phyloP scores from a whole-genome alignment of 805 yeast species.

The Pichia exigua region DNA sequence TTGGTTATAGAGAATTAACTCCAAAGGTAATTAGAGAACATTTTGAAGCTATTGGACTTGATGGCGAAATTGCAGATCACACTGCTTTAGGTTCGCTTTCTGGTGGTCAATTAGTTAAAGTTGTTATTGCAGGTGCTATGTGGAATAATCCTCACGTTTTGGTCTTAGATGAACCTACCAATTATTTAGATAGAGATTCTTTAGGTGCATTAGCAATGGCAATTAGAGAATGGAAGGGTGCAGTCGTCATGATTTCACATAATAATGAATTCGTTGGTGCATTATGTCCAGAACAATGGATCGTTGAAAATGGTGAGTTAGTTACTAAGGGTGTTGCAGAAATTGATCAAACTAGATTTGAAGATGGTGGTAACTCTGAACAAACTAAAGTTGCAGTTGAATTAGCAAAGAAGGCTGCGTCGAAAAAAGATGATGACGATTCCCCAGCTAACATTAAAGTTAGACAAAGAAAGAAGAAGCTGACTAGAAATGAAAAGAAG shows the following conservation, averaged over 20 bases:
- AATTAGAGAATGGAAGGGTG: conserved; percentile 96
- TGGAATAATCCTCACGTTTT: conserved; percentile 98
- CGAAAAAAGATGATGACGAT: conserved; percentile 51
- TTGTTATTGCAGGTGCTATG: conserved; percentile 98
- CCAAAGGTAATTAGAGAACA: conserved; percentile 94
- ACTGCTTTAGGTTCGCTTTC: conserved; percentile 94
- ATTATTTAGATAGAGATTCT: conserved; percentile 95
- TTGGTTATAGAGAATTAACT: conserved; percentile 89
- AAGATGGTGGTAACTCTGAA: conserved; percentile 55
- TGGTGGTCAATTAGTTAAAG: conserved; percentile 97
- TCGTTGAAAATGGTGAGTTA: conserved; percentile 86
- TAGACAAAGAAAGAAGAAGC: conserved; percentile 77
- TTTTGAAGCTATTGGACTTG: conserved; percentile 94
- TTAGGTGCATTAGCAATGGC: conserved; percentile 97
- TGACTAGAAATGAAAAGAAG: conserved; percentile 95
- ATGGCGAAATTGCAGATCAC: conserved; percentile 97
- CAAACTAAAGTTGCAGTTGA: conserved; percentile 37
- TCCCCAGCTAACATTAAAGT: conserved; percentile 96
- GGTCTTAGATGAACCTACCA: conserved; percentile 97
- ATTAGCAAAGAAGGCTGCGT: conserved; percentile 38
- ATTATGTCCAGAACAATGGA: conserved; percentile 97
- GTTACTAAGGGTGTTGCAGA: conserved; percentile 74
- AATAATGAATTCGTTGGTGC: conserved; percentile 97
- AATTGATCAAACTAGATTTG: conserved; percentile 73
- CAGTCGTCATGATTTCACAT: conserved; percentile 97